These are phyloP conservation scores for Pseudonectria buxi DNA, from an alignment of 2,329 filamentous ascomycete species.

Conservation along the genomic window DNA sequence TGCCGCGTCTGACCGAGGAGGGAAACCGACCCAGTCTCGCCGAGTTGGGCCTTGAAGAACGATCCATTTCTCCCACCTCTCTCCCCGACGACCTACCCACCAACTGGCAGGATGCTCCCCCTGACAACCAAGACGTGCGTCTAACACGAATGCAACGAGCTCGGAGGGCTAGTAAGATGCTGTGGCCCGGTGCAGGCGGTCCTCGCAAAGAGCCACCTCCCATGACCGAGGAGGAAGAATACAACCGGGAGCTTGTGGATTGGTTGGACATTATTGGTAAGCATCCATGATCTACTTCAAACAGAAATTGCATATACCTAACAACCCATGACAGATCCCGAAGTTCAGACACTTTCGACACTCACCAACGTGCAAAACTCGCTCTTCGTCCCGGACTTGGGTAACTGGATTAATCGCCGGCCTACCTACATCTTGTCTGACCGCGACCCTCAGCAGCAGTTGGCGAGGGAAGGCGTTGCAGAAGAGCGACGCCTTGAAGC, in stretches of 20 bases:
- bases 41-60: slow-evolving; percentile 23
- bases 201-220: too few relatives aligned
- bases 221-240: slow-evolving; percentile 23
- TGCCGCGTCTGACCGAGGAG: slow-evolving; percentile 36
- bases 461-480: slow-evolving; percentile 15
- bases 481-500: slow-evolving; percentile 12
- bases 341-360: slow-evolving; percentile 75
- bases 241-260: slow-evolving; percentile 33
- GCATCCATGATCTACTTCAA: not conserved
- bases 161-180: slow-evolving; percentile 19
- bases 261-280: slow-evolving; percentile 35
- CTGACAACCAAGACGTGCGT: not conserved
- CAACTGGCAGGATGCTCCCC: not conserved
- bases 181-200: slow-evolving; percentile 18
- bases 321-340: slow-evolving; percentile 54
- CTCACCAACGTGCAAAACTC: slow-evolving; percentile 88
- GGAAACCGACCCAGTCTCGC: slow-evolving; percentile 29
- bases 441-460: slow-evolving; percentile 22
- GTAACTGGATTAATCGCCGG: slow-evolving; percentile 64
- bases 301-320: not conserved
- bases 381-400: slow-evolving; percentile 77
- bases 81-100: slow-evolving; percentile 15
- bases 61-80: slow-evolving; percentile 22
- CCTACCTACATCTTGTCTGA: slow-evolving; percentile 70
- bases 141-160: slow-evolving; percentile 9